These are phyloP conservation scores for Entoloma clypeatum DNA, from an alignment of 1,284 basidiomycete species.

Conservation along the genomic window DNA sequence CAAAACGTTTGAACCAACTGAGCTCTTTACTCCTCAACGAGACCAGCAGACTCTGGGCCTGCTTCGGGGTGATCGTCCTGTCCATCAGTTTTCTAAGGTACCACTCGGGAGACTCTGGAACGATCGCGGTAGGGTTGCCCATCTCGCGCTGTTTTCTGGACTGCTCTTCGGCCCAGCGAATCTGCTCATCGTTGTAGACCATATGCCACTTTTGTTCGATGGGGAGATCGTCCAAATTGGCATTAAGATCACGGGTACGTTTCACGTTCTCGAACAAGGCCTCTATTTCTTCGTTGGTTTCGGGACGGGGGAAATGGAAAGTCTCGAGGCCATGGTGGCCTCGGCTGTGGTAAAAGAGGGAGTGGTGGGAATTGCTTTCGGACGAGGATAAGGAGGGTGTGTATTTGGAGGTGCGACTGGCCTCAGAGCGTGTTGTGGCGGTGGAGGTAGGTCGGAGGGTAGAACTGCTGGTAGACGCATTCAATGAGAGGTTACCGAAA, in stretches of 20 bases:
- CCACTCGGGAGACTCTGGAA: conserved; percentile 77
- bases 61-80: conserved; percentile 77
- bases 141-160: conserved; percentile 55
- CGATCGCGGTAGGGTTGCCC: conserved; percentile 46
- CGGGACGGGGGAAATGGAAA: conserved; percentile 72
- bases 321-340: conserved; percentile 44
- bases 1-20: conserved; percentile 82
- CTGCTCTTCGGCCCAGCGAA: conserved; percentile 72
- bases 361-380: conserved; percentile 50
- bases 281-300: conserved; percentile 72
- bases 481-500: conserved; percentile 38
- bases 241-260: conserved; percentile 63
- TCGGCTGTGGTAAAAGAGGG: conserved; percentile 53
- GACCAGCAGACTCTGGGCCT: conserved; percentile 75
- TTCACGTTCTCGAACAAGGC: conserved; percentile 73
- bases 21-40: conserved; percentile 81
- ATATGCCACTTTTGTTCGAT: conserved; percentile 93
- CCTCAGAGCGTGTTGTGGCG: conserved; percentile 56
- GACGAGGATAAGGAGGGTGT: conserved; percentile 52
- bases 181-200: conserved; percentile 81
- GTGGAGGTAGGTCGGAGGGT: conserved; percentile 49
- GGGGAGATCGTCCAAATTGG: conserved; percentile 54
- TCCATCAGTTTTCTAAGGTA: conserved; percentile 90
- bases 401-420: conserved; percentile 57
- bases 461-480: conserved; percentile 33